These are phyloP conservation scores for Jackrogersella multiformis DNA, from an alignment of 495 filamentous ascomycete species.

Conservation along the genomic window DNA sequence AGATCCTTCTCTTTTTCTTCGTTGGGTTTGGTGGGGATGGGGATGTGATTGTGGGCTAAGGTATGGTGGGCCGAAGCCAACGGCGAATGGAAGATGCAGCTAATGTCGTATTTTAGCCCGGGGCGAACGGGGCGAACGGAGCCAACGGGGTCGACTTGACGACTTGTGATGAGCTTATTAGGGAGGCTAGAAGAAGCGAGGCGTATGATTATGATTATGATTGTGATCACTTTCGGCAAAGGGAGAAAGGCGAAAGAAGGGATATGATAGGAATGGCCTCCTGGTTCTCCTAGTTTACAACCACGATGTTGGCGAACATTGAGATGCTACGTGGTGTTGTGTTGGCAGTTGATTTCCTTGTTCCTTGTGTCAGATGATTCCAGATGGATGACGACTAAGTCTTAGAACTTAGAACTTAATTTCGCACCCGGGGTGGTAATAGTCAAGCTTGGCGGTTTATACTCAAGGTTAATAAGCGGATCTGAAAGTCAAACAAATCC, in stretches of 20 bases:
- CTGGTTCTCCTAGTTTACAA: not conserved
- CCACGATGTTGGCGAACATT: not conserved
- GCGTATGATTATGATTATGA: no score
- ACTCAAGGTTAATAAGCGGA: not conserved
- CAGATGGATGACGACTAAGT: slow-evolving; percentile 27
- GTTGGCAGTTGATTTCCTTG: slow-evolving; percentile 3
- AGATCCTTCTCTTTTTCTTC: slow-evolving; percentile 35
- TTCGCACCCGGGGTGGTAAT: not conserved
- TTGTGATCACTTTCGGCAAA: no score
- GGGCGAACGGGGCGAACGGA: not conserved
- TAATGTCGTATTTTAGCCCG: slow-evolving; percentile 23
- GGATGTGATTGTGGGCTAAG: not conserved
- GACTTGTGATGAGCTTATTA: slow-evolving; percentile 28
- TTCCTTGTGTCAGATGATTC: slow-evolving; percentile 30
- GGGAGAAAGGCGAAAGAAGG: no score
- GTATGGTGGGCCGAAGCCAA: slow-evolving; percentile 34
- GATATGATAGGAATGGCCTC: not conserved
- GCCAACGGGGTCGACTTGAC: no score
- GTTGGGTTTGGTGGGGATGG: slow-evolving; percentile 41
- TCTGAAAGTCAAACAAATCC: not conserved
- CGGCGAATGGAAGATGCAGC: slow-evolving; percentile 40
- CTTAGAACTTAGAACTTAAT: no score
- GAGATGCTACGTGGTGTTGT: slow-evolving; percentile 24
- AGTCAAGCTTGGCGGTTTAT: not conserved
- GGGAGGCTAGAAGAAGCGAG: not conserved